These are phyloP conservation scores for Lactarius psammicola DNA, from an alignment of 768 basidiomycete species.

Conservation along the genomic window DNA sequence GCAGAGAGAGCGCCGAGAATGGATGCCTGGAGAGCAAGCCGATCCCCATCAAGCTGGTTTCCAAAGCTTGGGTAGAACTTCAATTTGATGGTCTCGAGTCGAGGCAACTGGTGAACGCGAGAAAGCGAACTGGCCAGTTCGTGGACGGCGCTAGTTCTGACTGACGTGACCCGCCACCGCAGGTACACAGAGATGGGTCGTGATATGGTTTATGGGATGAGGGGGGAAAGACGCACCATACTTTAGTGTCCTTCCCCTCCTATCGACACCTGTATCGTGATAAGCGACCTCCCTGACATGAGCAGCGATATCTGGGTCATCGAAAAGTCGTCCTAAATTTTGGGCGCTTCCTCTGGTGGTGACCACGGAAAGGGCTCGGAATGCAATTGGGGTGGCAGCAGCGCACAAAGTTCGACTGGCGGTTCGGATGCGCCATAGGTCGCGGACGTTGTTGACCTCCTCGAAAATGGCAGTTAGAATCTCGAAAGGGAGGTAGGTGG, in stretches of 20 bases:
- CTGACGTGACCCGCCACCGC: background rate
- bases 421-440: background rate
- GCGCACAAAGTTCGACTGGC: background rate
- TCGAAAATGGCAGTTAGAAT: background rate
- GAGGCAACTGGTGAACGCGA: background rate
- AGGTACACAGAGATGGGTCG: background rate
- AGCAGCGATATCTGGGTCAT: background rate
- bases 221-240: background rate
- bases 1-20: background rate
- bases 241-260: background rate
- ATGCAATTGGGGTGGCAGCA: background rate
- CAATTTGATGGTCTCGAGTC: background rate
- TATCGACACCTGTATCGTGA: background rate
- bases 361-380: constrained; percentile 1
- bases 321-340: background rate
- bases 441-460: background rate
- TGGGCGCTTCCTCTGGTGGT: background rate
- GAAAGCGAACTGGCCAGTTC: background rate
- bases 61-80: background rate
- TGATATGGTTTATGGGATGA: background rate
- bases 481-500: background rate
- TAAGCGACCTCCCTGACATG: constrained; percentile 3
- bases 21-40: background rate
- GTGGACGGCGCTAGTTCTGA: background rate
- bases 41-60: background rate